These are phyloP conservation scores for Malus sylvestris DNA, from an alignment of 306 rosid species.

Conservation along the genomic window DNA sequence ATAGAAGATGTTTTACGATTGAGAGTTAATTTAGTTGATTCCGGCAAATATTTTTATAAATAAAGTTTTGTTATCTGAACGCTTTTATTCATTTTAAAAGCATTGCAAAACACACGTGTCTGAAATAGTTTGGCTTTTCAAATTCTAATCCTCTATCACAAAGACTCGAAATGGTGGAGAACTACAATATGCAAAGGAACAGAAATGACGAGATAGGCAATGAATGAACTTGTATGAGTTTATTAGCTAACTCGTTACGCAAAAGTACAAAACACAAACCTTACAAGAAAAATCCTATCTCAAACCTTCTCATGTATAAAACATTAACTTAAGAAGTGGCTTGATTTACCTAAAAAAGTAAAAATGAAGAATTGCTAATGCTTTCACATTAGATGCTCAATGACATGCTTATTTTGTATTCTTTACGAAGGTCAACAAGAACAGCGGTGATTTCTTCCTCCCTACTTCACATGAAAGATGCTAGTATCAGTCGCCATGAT, in stretches of 20 bases:
- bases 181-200: background rate
- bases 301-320: background rate
- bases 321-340: background rate
- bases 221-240: background rate
- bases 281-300: no score
- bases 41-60: no score
- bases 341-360: background rate
- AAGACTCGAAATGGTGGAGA: background rate
- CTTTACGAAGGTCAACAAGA: slow-evolving; percentile 1
- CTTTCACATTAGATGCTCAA: slow-evolving; percentile 7
- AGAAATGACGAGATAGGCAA: background rate
- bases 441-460: slow-evolving; percentile 14
- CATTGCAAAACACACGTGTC: background rate
- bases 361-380: background rate
- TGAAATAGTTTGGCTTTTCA: background rate
- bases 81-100: no score
- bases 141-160: background rate
- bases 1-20: background rate
- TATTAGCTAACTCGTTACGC: background rate
- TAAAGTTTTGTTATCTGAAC: no score
- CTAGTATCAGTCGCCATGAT: no score
- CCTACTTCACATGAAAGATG: slow-evolving; percentile 6
- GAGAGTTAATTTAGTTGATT: no score
- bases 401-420: background rate
- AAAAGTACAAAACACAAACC: background rate